Percentiles rank a stretch among this genome's conserved stretches.
Conservation (phyloP, 148 eudicot species). For the Vaccinium darrowii region DNA sequence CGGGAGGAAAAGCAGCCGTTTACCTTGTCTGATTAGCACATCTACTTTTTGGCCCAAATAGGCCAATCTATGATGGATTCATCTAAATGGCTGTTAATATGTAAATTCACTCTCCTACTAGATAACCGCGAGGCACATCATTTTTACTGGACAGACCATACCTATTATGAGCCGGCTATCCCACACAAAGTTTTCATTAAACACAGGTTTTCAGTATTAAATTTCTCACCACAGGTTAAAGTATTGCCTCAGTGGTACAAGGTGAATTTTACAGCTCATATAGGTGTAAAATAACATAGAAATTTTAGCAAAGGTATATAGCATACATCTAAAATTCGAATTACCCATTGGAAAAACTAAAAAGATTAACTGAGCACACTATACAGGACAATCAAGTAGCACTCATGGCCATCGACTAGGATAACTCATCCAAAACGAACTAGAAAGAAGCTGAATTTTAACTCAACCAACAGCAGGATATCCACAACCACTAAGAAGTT, state of each 20-base stretch:
- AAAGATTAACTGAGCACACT: background rate
- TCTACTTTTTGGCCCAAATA: background rate
- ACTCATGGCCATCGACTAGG: background rate
- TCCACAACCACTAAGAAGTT: background rate
- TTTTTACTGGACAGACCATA: background rate
- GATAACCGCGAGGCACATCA: background rate
- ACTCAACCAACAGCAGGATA: background rate
- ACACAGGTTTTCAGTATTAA: background rate
- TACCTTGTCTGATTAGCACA: background rate
- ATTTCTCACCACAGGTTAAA: background rate
- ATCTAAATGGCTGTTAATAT: background rate
- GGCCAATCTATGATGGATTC: background rate
- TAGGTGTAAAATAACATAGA: background rate
- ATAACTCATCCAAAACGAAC: background rate
- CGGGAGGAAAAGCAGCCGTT: background rate
- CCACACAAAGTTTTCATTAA: background rate
- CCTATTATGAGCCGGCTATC: background rate
- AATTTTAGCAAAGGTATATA: background rate
- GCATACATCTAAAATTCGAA: background rate
- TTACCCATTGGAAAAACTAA: background rate
- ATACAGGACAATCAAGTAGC: background rate
- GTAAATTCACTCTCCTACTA: background rate
- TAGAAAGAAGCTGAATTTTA: background rate
- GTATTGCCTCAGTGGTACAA: background rate
- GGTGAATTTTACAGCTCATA: background rate